Evolutionary conservation across 768 basidiomycete genomes (phyloP).

Genomic region (Tulasnella sp.): DNA sequence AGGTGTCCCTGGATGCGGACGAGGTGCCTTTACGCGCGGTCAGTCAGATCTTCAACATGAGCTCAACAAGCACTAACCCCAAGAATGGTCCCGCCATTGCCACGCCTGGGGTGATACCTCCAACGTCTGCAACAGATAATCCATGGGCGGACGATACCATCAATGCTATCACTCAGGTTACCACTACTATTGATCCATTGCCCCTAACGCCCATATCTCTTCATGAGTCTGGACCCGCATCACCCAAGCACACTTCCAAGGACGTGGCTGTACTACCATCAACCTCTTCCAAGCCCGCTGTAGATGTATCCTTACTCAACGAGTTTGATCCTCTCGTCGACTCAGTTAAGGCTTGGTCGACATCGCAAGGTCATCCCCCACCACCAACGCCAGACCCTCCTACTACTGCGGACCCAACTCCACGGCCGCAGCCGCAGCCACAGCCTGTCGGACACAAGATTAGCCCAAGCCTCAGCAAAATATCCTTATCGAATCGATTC

Average conservation of each 20-base stretch:
- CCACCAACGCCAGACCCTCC: constrained; percentile 23
- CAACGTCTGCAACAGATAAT: neutral
- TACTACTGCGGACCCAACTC: neutral
- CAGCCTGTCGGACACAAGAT: neutral
- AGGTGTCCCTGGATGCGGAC: too few species aligned
- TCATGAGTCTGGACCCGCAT: neutral
- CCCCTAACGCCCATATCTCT: neutral
- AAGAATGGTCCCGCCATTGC: neutral
- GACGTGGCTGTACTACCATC: neutral
- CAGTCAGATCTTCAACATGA: constrained; percentile 1
- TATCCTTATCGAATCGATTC: neutral
- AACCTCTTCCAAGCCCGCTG: neutral
- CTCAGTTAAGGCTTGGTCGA: constrained; percentile 53
- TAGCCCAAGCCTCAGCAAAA: neutral
- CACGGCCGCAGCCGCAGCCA: neutral
- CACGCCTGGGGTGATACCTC: neutral
- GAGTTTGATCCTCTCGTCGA: constrained; percentile 61
- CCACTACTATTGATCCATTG: neutral
- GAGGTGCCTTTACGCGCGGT: neutral
- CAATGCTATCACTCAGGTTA: neutral
- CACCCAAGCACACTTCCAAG: neutral
- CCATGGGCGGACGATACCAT: neutral
- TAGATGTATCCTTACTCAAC: constrained; percentile 31
- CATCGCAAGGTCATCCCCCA: constrained; percentile 51
- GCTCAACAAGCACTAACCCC: neutral